A percentile compares a stretch with the other conserved stretches of the same genome.
phyloP scores from a whole-genome alignment of 1,284 basidiomycete species.

The Apiotrichum mycotoxinovorans region DNA sequence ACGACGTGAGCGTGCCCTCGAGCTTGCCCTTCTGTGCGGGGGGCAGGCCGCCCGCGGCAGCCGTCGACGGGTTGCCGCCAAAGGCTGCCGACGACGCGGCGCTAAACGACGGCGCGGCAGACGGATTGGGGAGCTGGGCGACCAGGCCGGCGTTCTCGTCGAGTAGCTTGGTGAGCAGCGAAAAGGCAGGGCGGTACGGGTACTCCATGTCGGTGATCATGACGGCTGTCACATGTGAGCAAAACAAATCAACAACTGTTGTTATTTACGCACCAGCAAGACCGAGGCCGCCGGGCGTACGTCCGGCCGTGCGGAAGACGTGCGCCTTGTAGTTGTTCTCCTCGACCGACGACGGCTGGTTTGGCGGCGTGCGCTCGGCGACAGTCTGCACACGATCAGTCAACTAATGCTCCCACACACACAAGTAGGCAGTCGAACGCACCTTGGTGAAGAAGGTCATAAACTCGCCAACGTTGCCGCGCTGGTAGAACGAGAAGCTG shows the following conservation, averaged over 20 bases:
- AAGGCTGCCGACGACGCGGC: slow-evolving; percentile 43
- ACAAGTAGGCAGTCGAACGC: slow-evolving; percentile 39
- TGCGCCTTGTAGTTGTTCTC: slow-evolving; percentile 94
- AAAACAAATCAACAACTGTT: background rate
- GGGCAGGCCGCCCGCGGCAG: slow-evolving; percentile 45
- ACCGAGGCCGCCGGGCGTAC: slow-evolving; percentile 37
- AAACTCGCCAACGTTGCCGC: slow-evolving; percentile 89
- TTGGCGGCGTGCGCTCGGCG: slow-evolving; percentile 78
- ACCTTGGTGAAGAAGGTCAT: slow-evolving; percentile 89
- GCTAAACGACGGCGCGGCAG: slow-evolving; percentile 38
- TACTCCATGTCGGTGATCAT: slow-evolving; percentile 95
- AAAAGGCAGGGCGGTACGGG: slow-evolving; percentile 93
- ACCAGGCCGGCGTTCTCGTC: slow-evolving; percentile 81
- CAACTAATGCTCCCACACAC: background rate
- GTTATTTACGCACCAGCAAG: slow-evolving; percentile 62
- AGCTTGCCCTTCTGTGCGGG: slow-evolving; percentile 52
- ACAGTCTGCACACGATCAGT: slow-evolving; percentile 62
- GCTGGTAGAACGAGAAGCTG: slow-evolving; percentile 91
- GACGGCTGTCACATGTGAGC: slow-evolving; percentile 59
- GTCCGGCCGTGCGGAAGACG: slow-evolving; percentile 61
- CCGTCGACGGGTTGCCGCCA: slow-evolving; percentile 47
- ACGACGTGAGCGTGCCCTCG: slow-evolving; percentile 63
- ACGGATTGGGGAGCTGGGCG: slow-evolving; percentile 54
- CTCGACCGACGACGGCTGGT: slow-evolving; percentile 87
- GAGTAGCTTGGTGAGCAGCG: slow-evolving; percentile 85